Percentiles rank a stretch among this genome's conserved stretches.
These are phyloP conservation scores for Sporothrix mexicana DNA, from an alignment of 2,329 filamentous ascomycete genomes.

Conservation along the genomic window DNA sequence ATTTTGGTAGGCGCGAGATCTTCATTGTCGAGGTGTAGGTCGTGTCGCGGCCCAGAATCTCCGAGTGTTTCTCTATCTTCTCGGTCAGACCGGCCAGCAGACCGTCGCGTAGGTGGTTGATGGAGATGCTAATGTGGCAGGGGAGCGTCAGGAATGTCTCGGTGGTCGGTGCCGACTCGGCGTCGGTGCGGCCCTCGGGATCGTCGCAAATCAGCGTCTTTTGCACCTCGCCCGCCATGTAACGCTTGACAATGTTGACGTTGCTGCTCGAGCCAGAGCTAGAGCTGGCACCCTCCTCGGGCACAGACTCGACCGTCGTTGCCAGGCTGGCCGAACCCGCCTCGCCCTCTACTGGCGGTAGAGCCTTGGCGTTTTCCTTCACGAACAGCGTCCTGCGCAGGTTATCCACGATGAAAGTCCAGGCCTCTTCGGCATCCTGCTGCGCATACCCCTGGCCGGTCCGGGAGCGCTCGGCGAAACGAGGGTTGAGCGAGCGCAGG, in stretches of 20 bases:
- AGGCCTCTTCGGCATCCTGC: conserved; percentile 97
- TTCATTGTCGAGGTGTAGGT: conserved; percentile 89
- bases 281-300: conserved; percentile 2
- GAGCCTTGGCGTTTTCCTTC: conserved; percentile 52
- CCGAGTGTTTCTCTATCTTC: conserved; percentile 88
- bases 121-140: conserved; percentile 88
- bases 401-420: conserved; percentile 91
- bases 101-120: conserved; percentile 90
- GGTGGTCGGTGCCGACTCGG: conserved; percentile 70
- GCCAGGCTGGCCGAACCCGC: conserved; percentile 47
- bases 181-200: conserved; percentile 72
- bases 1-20: conserved; percentile 89
- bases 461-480: conserved; percentile 89
- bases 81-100: conserved; percentile 82
- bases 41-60: conserved; percentile 76
- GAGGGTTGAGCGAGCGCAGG: conserved; percentile 80
- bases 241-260: conserved; percentile 82
- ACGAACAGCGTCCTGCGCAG: conserved; percentile 78
- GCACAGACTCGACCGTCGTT: conserved; percentile 43
- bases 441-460: conserved; percentile 88
- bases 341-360: not conserved
- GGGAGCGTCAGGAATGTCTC: conserved; percentile 91
- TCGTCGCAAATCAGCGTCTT: conserved; percentile 85
- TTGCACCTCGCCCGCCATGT: conserved; percentile 82
- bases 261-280: not conserved